phyloP scores from a whole-genome alignment of 2,329 filamentous ascomycete genomes.

The Xylariales sp. region DNA sequence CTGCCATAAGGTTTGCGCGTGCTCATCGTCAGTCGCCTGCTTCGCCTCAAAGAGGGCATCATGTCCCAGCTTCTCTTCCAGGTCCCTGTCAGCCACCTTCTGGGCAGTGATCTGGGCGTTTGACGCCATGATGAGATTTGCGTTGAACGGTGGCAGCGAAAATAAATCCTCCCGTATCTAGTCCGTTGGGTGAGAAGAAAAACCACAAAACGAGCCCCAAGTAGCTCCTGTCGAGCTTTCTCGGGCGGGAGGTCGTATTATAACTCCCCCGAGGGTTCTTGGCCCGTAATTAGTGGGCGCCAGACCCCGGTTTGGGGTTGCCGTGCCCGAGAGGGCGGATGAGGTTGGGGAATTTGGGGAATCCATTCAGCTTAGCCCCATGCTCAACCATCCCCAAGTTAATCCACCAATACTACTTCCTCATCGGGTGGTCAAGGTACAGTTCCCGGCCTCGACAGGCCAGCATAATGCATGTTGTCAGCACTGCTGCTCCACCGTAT shows the following conservation, averaged over 20 bases:
- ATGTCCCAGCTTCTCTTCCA: conserved; percentile 48
- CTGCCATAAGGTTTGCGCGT: conserved; percentile 46
- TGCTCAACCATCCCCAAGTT: conserved; percentile 15
- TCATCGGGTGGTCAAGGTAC: conserved; percentile 8
- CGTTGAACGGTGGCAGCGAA: not conserved
- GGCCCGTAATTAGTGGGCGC: not conserved
- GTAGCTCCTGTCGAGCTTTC: conserved; percentile 1
- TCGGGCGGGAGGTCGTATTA: conserved; percentile 29
- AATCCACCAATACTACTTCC: conserved; percentile 36
- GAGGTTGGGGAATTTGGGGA: conserved; percentile 37
- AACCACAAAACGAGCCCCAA: conserved; percentile 5
- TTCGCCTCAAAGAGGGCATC: conserved; percentile 47
- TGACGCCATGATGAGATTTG: conserved; percentile 39
- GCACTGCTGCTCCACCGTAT: not conserved
- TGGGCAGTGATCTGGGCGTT: conserved; percentile 40
- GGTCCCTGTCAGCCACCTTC: conserved; percentile 47
- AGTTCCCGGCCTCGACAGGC: conserved; percentile 13
- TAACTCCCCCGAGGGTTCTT: conserved; percentile 17
- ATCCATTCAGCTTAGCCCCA: conserved; percentile 12
- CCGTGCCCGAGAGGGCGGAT: conserved; percentile 7
- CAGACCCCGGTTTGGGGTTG: conserved; percentile 21
- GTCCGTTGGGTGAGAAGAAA: not conserved
- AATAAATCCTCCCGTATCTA: not conserved
- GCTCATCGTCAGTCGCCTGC: conserved; percentile 49
- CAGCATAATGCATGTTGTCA: conserved; percentile 1